phyloP scores from a whole-genome alignment of 495 filamentous ascomycete genomes.

The Hyaloscypha bicolor region DNA sequence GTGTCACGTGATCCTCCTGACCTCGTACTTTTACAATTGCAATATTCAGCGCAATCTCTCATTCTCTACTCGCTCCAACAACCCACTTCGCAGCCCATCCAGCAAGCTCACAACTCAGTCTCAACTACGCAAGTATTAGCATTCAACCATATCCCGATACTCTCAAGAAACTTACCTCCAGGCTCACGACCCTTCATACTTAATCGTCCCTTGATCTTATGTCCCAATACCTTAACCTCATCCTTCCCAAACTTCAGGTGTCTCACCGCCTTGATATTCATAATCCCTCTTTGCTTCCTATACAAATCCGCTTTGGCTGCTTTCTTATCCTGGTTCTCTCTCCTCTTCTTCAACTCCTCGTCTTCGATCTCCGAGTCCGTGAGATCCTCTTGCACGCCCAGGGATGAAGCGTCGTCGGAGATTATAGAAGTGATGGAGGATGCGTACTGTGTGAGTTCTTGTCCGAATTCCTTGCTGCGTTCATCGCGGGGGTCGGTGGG shows the following conservation, averaged over 20 bases:
- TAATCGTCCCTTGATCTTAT: slow-evolving; percentile 14
- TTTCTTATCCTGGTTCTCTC: slow-evolving; percentile 17
- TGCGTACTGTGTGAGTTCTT: slow-evolving; percentile 10
- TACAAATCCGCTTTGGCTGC: slow-evolving; percentile 11
- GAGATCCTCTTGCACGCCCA: slow-evolving; percentile 16
- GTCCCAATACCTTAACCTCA: slow-evolving; percentile 13
- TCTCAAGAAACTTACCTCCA: slow-evolving; percentile 2
- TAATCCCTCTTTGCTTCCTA: slow-evolving; percentile 14
- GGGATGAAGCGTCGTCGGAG: neutral
- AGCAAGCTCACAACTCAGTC: neutral
- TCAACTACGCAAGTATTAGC: neutral
- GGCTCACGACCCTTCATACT: slow-evolving; percentile 17
- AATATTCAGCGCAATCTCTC: too few species aligned
- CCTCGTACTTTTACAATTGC: too few species aligned
- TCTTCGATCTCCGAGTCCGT: slow-evolving; percentile 23
- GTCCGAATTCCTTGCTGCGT: slow-evolving; percentile 4
- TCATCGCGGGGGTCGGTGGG: neutral
- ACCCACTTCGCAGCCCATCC: too few species aligned
- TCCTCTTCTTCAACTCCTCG: slow-evolving; percentile 18
- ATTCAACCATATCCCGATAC: neutral
- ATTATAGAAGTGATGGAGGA: neutral
- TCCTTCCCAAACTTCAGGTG: slow-evolving; percentile 19
- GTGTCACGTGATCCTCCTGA: too few species aligned
- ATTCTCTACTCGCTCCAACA: too few species aligned
- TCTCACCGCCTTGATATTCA: slow-evolving; percentile 14